Conservation (phyloP, 2,329 filamentous ascomycete species). For the Penicillium sclerotiorum region DNA sequence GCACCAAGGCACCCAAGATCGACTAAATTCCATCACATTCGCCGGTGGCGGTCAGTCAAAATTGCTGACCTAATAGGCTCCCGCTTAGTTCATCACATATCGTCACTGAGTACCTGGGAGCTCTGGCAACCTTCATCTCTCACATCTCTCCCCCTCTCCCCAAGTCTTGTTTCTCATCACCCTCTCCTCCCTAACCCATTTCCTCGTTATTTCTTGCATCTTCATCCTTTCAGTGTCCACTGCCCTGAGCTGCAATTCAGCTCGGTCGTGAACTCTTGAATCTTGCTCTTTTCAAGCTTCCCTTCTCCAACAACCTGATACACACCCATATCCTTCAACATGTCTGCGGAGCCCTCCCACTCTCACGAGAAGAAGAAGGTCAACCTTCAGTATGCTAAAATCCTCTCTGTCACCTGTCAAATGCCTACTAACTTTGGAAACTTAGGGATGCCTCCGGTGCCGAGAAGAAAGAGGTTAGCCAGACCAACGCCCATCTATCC, state of each 20-base stretch:
- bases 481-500: constrained; percentile 2
- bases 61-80: constrained; percentile 24
- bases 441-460: constrained; percentile 83
- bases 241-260: constrained; percentile 14
- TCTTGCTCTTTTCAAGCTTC: constrained; percentile 30
- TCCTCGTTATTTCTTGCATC: constrained; percentile 10
- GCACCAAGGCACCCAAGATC: constrained; percentile 25
- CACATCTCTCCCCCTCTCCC: background rate
- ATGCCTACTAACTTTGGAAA: background rate
- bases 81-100: constrained; percentile 40
- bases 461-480: constrained; percentile 75
- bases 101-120: constrained; percentile 41
- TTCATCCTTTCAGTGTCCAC: constrained; percentile 15
- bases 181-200: constrained; percentile 15
- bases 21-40: constrained; percentile 44
- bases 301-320: constrained; percentile 24
- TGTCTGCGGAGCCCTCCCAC: constrained; percentile 69
- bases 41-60: constrained; percentile 31
- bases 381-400: constrained; percentile 70
- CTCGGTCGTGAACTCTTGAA: too few relatives aligned
- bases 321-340: constrained; percentile 52
- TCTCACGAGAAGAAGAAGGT: constrained; percentile 75
- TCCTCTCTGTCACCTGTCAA: background rate
- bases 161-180: constrained; percentile 22
- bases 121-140: constrained; percentile 23